Conservation (phyloP, 441 rosid genomes). For the Dalechampia spathulata region DNA sequence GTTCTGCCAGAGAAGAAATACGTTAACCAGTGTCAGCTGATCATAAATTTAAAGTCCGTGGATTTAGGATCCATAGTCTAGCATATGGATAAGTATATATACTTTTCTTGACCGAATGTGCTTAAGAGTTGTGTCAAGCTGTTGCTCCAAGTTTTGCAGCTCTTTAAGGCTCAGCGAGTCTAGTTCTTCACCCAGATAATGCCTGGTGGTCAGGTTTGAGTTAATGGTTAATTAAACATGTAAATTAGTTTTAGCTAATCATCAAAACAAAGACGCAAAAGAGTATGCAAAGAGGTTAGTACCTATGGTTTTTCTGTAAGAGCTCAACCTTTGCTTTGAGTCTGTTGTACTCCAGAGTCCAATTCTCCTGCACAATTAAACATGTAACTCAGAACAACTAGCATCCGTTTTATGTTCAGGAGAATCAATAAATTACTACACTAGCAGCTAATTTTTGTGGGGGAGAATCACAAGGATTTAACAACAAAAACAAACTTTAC, state of each 20-base stretch:
- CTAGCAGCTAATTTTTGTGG: too few relatives aligned
- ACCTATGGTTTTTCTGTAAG: slow-evolving; percentile 78
- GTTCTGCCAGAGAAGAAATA: slow-evolving; percentile 39
- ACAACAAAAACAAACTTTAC: too few relatives aligned
- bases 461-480: too few relatives aligned
- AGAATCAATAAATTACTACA: too few relatives aligned
- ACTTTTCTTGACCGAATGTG: slow-evolving; percentile 75
- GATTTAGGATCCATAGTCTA: too few relatives aligned
- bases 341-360: slow-evolving; percentile 73
- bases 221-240: too few relatives aligned
- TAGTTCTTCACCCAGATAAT: slow-evolving; percentile 79
- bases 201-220: slow-evolving; percentile 40
- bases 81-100: too few relatives aligned
- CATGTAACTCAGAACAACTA: too few relatives aligned
- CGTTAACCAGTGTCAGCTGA: neutral
- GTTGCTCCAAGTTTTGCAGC: slow-evolving; percentile 86
- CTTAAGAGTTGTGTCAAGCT: slow-evolving; percentile 80
- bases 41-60: neutral
- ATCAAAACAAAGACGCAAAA: too few relatives aligned
- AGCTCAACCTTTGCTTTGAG: slow-evolving; percentile 81
- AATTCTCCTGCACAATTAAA: slow-evolving; percentile 73
- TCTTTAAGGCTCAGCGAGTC: slow-evolving; percentile 64
- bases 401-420: too few relatives aligned
- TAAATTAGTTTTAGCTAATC: too few relatives aligned
- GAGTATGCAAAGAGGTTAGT: neutral